phyloP scores from a whole-genome alignment of 495 filamentous ascomycete genomes.

The Lophiostoma macrostomum region DNA sequence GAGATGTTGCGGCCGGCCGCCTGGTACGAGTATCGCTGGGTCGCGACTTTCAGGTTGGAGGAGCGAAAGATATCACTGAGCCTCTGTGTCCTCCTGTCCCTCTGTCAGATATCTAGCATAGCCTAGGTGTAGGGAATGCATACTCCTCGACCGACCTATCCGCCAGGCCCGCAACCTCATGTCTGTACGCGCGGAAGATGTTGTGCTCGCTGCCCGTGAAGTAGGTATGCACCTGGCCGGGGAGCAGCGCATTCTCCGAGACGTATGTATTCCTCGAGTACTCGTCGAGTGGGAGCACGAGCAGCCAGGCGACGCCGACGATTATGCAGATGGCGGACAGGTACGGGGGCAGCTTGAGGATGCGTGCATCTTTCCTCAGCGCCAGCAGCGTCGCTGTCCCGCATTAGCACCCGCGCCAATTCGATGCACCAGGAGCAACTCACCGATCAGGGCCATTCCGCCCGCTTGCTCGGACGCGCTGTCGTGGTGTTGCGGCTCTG shows the following conservation, averaged over 20 bases:
- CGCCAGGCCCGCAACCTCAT: slow-evolving; percentile 58
- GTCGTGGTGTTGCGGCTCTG: slow-evolving; percentile 14
- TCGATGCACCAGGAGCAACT: background rate
- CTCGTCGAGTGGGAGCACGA: slow-evolving; percentile 86
- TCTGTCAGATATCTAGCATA: slow-evolving; percentile 2
- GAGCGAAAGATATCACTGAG: slow-evolving; percentile 71
- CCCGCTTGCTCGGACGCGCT: background rate
- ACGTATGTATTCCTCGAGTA: slow-evolving; percentile 94
- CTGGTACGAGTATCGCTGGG: slow-evolving; percentile 78
- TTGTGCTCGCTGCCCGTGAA: slow-evolving; percentile 95
- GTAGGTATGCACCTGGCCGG: slow-evolving; percentile 95
- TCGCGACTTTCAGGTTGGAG: slow-evolving; percentile 77
- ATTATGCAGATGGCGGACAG: slow-evolving; percentile 83
- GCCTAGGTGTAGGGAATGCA: background rate
- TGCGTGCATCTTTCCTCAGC: slow-evolving; percentile 63
- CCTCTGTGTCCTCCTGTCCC: slow-evolving; percentile 48
- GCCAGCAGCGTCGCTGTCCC: slow-evolving; percentile 34
- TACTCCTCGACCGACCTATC: slow-evolving; percentile 34
- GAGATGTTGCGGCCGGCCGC: slow-evolving; percentile 66
- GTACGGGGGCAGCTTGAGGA: slow-evolving; percentile 74
- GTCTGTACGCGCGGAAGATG: slow-evolving; percentile 86
- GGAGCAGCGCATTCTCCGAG: slow-evolving; percentile 93
- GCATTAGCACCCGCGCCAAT: background rate
- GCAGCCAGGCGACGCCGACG: slow-evolving; percentile 86
- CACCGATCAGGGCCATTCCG: slow-evolving; percentile 30